Percentiles rank a stretch among this genome's conserved stretches.
Evolutionary conservation across 2,329 filamentous ascomycete species (phyloP).

Genomic region (Aureobasidium sp.): DNA sequence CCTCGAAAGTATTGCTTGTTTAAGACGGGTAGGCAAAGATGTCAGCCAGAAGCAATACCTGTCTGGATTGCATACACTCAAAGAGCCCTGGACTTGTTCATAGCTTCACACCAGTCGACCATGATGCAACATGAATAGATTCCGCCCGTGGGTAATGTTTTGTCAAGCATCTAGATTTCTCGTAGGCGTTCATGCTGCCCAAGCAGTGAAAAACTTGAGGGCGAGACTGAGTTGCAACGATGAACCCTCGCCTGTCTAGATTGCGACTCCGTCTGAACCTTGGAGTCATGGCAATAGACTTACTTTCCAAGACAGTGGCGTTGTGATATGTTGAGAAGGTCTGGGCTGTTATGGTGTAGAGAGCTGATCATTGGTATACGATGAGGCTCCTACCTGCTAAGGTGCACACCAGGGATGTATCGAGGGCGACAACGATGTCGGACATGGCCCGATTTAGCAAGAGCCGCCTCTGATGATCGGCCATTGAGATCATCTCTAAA

Average conservation of each 20-base stretch:
- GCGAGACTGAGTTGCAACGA: background rate
- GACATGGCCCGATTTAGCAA: background rate
- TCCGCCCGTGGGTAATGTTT: no score
- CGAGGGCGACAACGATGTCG: background rate
- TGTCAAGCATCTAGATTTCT: background rate
- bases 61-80: no score
- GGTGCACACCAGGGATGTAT: background rate
- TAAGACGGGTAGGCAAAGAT: no score
- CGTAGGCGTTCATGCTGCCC: background rate
- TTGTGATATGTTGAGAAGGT: background rate
- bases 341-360: background rate
- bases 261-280: background rate
- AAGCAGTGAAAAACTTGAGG: background rate
- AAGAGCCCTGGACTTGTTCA: no score
- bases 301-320: background rate
- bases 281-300: background rate
- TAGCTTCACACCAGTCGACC: background rate
- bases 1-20: no score
- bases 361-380: background rate
- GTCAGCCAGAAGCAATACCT: no score
- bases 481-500: background rate
- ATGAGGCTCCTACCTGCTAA: background rate
- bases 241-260: no score
- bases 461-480: background rate
- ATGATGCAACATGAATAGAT: background rate